Percentiles rank a stretch among this genome's conserved stretches.
Conservation (phyloP, 306 rosid genomes). For the Quillaja saponaria region DNA sequence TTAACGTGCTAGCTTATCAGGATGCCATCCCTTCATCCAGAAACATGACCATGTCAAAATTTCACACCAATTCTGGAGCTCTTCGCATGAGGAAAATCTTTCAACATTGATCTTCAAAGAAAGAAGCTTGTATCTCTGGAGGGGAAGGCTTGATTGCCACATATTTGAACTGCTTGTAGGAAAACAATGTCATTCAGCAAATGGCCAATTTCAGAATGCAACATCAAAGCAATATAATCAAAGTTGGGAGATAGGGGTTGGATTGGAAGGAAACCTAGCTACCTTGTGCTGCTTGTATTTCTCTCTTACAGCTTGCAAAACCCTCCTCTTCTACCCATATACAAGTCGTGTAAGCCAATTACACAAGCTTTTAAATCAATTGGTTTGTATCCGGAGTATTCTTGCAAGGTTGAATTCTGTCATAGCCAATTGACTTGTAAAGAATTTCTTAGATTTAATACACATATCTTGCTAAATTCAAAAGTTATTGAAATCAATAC, state of each 20-base stretch:
- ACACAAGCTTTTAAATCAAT: constrained; percentile 42
- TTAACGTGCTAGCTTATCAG: no score
- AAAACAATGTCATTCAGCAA: not conserved
- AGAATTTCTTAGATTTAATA: not conserved
- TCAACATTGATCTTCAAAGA: no score
- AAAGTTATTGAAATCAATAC: constrained; percentile 11
- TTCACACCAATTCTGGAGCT: no score
- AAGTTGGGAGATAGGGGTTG: not conserved
- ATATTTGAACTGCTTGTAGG: constrained; percentile 35
- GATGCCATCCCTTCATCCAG: no score
- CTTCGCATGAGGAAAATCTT: no score
- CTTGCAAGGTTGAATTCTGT: constrained; percentile 39
- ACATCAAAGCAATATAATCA: no score
- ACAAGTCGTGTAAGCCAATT: constrained; percentile 45
- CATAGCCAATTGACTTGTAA: not conserved
- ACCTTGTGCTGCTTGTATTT: constrained; percentile 47
- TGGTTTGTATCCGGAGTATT: constrained; percentile 38
- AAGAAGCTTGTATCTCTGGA: not conserved
- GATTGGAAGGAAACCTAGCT: not conserved
- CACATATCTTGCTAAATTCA: not conserved
- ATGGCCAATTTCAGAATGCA: not conserved
- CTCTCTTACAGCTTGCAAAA: constrained; percentile 33
- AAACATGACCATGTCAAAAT: no score
- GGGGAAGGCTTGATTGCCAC: constrained; percentile 33
- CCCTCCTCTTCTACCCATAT: constrained; percentile 28